Conservation (phyloP, 805 yeast genomes). For the Barnettozyma pratensis region DNA sequence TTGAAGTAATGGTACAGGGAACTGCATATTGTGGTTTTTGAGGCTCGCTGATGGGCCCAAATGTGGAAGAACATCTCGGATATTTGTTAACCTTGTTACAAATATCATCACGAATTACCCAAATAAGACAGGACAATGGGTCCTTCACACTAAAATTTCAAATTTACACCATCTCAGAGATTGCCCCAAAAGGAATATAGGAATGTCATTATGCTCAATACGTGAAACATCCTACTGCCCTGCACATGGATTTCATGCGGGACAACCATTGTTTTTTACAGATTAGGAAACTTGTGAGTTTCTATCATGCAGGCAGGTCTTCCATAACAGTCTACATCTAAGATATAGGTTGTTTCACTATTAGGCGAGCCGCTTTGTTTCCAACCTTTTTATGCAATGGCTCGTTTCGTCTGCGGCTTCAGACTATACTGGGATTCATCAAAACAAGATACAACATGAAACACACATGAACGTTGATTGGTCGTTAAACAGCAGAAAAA, state of each 20-base stretch:
- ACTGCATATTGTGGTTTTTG: too few species aligned
- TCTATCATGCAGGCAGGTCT: background rate
- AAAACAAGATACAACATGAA: background rate
- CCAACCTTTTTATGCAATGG: background rate
- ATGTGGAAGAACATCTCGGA: too few species aligned
- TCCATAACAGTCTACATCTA: background rate
- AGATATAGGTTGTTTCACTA: background rate
- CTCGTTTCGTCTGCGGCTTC: background rate
- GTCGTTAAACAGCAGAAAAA: background rate
- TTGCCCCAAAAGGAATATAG: background rate
- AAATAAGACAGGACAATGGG: slow-evolving; percentile 1
- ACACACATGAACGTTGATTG: background rate
- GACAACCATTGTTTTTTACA: background rate
- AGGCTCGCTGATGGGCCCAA: too few species aligned
- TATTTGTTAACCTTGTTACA: too few species aligned
- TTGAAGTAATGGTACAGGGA: too few species aligned
- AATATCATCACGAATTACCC: background rate
- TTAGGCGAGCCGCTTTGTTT: background rate
- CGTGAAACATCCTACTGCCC: background rate
- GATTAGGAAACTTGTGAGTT: background rate
- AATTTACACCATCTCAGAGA: background rate
- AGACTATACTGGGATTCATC: background rate
- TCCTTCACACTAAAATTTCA: background rate
- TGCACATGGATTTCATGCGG: background rate
- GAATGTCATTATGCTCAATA: background rate